These are phyloP conservation scores for Fragilaria radians DNA, from an alignment of 108 stramenopile species.

Conservation along the genomic window DNA sequence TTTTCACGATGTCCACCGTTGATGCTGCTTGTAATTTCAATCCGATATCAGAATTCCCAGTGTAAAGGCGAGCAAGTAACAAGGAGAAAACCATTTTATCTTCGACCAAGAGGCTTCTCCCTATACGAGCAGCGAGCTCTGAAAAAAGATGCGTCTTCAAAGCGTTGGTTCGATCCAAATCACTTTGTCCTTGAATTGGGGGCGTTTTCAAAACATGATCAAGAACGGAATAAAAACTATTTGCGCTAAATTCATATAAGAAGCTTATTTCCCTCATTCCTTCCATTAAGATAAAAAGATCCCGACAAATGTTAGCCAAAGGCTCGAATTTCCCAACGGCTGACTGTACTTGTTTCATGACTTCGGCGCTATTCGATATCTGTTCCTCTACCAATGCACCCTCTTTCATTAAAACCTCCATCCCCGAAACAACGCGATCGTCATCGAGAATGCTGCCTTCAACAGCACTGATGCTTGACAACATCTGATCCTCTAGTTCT, in stretches of 20 bases:
- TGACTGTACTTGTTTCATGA: slow-evolving; percentile 83
- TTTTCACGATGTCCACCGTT: slow-evolving; percentile 41
- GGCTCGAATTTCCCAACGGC: slow-evolving; percentile 84
- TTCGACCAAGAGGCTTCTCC: slow-evolving; percentile 76
- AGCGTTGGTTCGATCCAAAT: slow-evolving; percentile 37
- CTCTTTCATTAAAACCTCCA: slow-evolving; percentile 94
- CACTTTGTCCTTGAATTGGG: slow-evolving; percentile 11
- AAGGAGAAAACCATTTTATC: slow-evolving; percentile 93
- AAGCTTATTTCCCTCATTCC: slow-evolving; percentile 68
- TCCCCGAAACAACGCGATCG: slow-evolving; percentile 90
- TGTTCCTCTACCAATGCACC: slow-evolving; percentile 90
- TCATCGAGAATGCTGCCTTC: slow-evolving; percentile 98
- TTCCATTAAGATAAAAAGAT: slow-evolving; percentile 56
- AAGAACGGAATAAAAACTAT: slow-evolving; percentile 80
- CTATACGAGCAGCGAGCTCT: slow-evolving; percentile 84
- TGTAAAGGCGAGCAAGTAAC: slow-evolving; percentile 72
- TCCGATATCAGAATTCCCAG: slow-evolving; percentile 38
- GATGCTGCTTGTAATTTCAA: slow-evolving; percentile 14
- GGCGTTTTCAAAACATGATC: slow-evolving; percentile 49
- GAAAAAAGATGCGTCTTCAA: slow-evolving; percentile 65
- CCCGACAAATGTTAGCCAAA: slow-evolving; percentile 71
- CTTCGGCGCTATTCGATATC: slow-evolving; percentile 81
- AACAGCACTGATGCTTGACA: slow-evolving; percentile 87
- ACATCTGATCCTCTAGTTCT: slow-evolving; percentile 94
- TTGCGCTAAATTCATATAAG: slow-evolving; percentile 79